Percentiles rank a stretch among this genome's conserved stretches.
phyloP scores from a whole-genome alignment of 192 early-diverging fungal genomes.

The Linnemannia elongata region DNA sequence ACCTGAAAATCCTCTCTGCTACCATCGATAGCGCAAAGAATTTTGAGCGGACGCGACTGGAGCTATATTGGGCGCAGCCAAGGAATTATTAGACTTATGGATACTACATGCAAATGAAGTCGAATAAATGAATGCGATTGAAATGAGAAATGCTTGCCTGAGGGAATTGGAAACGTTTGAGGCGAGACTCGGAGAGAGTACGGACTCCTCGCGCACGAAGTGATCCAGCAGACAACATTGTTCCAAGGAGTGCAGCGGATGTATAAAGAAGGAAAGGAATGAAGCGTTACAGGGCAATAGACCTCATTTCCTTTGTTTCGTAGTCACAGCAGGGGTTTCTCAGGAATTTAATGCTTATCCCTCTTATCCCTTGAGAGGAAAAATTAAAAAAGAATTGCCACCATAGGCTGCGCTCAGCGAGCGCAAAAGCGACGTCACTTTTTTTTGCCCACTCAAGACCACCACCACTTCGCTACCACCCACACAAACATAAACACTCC shows the following conservation, averaged over 20 bases:
- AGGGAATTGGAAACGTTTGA: conserved; percentile 19
- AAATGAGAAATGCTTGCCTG: conserved; percentile 21
- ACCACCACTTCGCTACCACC: too few species aligned
- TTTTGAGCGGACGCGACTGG: background rate
- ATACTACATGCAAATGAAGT: background rate
- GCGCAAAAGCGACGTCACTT: background rate
- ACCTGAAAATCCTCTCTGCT: too few species aligned
- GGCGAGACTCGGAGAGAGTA: conserved; percentile 5
- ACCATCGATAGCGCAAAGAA: background rate
- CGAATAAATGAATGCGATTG: background rate
- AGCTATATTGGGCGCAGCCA: background rate
- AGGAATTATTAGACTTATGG: background rate
- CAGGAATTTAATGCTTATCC: too few species aligned
- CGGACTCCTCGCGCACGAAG: conserved; percentile 31
- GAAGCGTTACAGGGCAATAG: too few species aligned
- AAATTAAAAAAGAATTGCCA: background rate
- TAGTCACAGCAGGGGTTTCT: too few species aligned
- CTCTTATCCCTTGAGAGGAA: too few species aligned
- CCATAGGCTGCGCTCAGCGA: background rate
- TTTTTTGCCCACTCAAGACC: background rate
- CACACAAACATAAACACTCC: too few species aligned
- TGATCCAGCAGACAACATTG: conserved; percentile 24
- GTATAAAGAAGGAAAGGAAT: too few species aligned
- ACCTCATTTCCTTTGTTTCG: too few species aligned
- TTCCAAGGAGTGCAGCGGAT: background rate